Evolutionary conservation across 352 stramenopile genomes (phyloP).

Genomic region (Globisporangium solare): DNA sequence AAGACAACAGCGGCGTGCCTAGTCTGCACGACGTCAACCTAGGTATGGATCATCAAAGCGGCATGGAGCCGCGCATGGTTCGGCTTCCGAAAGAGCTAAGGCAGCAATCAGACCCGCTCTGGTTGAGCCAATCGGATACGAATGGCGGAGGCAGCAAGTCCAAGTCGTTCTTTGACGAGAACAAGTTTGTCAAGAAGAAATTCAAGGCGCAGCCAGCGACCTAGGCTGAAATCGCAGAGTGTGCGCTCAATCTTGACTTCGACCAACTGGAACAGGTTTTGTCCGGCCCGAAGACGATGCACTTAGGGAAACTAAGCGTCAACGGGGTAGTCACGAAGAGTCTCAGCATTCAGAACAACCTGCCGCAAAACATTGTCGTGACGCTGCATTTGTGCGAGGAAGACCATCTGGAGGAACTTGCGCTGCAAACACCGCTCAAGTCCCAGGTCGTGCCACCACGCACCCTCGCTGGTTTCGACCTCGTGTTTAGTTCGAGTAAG

Average conservation of each 20-base stretch:
- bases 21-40: conserved; percentile 37
- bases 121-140: conserved; percentile 30
- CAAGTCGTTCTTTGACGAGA: conserved; percentile 73
- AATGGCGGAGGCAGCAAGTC: conserved; percentile 22
- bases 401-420: conserved; percentile 51
- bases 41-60: conserved; percentile 50
- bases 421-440: conserved; percentile 42
- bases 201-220: conserved; percentile 87
- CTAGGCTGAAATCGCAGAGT: conserved; percentile 89
- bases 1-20: conserved; percentile 28
- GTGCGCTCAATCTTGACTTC: conserved; percentile 51
- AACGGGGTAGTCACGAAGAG: conserved; percentile 74
- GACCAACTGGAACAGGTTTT: conserved; percentile 71
- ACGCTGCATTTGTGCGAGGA: conserved; percentile 35
- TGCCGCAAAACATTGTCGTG: conserved; percentile 81
- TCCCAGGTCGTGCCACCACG: conserved; percentile 86
- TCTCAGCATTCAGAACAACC: conserved; percentile 87
- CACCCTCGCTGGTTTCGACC: conserved; percentile 84
- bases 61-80: conserved; percentile 40
- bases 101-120: conserved; percentile 55
- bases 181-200: conserved; percentile 90
- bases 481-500: conserved; percentile 70
- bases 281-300: conserved; percentile 77
- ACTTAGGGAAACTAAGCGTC: conserved; percentile 91
- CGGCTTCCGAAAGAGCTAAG: conserved; percentile 35